phyloP scores from a whole-genome alignment of 768 basidiomycete species.

The Suillus subalutaceus region DNA sequence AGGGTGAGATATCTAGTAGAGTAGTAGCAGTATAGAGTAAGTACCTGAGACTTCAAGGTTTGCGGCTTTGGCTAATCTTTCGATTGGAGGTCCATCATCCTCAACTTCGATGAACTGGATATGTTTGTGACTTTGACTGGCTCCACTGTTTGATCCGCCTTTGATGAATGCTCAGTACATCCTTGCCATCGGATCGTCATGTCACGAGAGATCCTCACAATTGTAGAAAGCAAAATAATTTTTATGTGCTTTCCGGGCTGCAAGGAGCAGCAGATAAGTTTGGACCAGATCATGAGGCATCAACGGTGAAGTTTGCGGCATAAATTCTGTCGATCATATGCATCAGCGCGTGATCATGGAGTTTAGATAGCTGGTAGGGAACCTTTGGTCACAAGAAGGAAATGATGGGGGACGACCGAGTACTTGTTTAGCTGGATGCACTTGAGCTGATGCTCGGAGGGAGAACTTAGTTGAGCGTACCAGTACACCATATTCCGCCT shows the following conservation, averaged over 20 bases:
- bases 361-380: not conserved
- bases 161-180: slow-evolving; percentile 1
- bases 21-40: not conserved
- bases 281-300: slow-evolving; percentile 78
- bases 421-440: slow-evolving; percentile 79
- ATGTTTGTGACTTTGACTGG: slow-evolving; percentile 91
- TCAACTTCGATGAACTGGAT: slow-evolving; percentile 80
- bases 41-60: slow-evolving; percentile 62
- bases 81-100: slow-evolving; percentile 73
- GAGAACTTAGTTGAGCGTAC: slow-evolving; percentile 47
- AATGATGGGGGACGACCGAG: slow-evolving; percentile 82
- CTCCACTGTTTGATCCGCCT: slow-evolving; percentile 82
- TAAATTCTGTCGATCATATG: slow-evolving; percentile 54
- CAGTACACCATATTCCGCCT: slow-evolving; percentile 66
- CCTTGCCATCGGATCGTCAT: slow-evolving; percentile 2
- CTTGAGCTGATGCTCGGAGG: slow-evolving; percentile 6
- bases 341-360: slow-evolving; percentile 4
- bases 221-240: slow-evolving; percentile 88
- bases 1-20: slow-evolving; percentile 17
- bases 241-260: slow-evolving; percentile 62
- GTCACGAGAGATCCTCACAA: slow-evolving; percentile 48
- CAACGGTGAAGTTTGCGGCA: slow-evolving; percentile 79
- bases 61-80: slow-evolving; percentile 61
- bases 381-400: slow-evolving; percentile 89
- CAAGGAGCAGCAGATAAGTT: slow-evolving; percentile 71